Base-by-base conservation (phyloP, 129 eudicot species). In the Ambrosia trifida region DNA sequence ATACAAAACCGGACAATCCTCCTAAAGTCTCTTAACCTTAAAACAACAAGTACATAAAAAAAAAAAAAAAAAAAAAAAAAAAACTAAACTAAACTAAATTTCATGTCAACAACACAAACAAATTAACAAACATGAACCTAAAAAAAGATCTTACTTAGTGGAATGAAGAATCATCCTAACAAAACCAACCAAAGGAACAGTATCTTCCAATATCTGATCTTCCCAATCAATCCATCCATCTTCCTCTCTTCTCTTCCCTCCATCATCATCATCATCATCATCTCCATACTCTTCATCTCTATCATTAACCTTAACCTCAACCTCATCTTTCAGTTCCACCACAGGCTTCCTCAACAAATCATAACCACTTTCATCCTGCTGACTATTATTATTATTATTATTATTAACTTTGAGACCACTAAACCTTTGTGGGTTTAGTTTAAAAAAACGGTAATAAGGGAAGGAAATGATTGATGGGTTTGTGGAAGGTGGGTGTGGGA, bases 151-250 rank as follows among this genome's bases (percentile, higher is more conserved):
- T 77, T 85, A 93, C 96, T 84, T 94, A 76, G 86, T 92, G 12
- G 98, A 89, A 81, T 90, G 99, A 70, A 95, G 97, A 95, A 95
- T 79, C 97, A 90, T 95, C 72, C 97, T 82, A 49, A 88, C 96
- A 83, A 87, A 88, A 33, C 96, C 96, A 75, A 95, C 97, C 59
- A 95, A 82, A 0, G 99, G 97, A 3, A 90, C 97, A 17, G 99
- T 95, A 44, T 87, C 97, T 83, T 83, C 94, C 84, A 95, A 78
- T 60, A 95, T 95, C 83, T 81, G 83, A 58, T 95, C 97, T 69
- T 95, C 97, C 97, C 97, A 95, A 71, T 90, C 99, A 11, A 93
- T 79, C 95, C 89, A 78, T 33, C 82, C 72, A 60, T 87, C 87
- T 13, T 76, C 89, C 52, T 69, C 77, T 50, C 72, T 83, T 11